Base-by-base conservation (phyloP, 345 rosid genomes). In the Ceriops decandra region DNA sequence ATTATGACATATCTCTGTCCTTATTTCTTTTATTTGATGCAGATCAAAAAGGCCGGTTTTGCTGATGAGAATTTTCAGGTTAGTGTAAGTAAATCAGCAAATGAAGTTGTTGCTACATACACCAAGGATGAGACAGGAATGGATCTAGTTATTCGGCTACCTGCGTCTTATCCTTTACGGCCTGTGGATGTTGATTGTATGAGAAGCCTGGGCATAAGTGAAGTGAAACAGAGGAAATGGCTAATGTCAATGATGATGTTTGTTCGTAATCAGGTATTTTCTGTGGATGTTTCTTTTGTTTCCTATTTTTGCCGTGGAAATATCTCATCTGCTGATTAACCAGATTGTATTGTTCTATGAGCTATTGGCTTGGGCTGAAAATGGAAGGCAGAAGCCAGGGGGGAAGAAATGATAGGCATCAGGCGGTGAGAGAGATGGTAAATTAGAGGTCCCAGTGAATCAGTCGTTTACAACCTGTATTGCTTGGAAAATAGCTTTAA, bases 141-240 rank as follows among this genome's bases (percentile, higher is more conserved):
- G 92, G 96, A 93, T 79, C 89, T 93, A 52, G 86, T 91, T 68
- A 91, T 93, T 67, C 95, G 84, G 59, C 91, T 93, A 68, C 98
- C 98, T 71, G 87, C 83, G 33, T 85, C 96, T 60, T 93, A 91
- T 73, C 96, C 96, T 11, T 82, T 93, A 71, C 85, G 89, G 54
- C 82, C 87, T 54, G 97, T 93, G 36, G 96, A 89, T 75, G 96
- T 91, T 62, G 91, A 80, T 19, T 89, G 97, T 79, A 72, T 82
- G 76, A 88, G 88, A 88, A 91, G 96, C 79, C 81, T 89, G n/a
- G 99, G 97, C 65, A 88, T 93, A 52, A 87, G 89, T 60, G 96
- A 93, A 56, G 95, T 89, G 52, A 93, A 91, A 83, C 97, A 89
- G 83, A 85, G 99, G 83, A 93, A 89, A 77, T 91, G 97, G 99